Evolutionary conservation across 2,329 filamentous ascomycete genomes (phyloP).

Genomic region (Fusarium buxicola): DNA sequence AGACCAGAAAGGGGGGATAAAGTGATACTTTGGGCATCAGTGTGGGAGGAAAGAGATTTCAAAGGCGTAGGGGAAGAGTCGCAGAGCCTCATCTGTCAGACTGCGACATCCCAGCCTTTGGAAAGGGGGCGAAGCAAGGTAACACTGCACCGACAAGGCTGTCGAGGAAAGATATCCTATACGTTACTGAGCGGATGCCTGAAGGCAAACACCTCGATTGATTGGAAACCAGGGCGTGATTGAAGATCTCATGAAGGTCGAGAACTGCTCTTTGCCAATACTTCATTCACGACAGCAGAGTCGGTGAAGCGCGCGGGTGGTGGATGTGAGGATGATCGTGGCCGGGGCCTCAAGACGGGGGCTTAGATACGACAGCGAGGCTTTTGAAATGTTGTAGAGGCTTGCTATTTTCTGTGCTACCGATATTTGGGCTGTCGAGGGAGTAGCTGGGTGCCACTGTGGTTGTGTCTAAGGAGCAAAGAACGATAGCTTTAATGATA

Average conservation of each 20-base stretch:
- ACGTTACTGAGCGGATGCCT: not conserved
- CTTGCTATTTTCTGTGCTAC: too few species aligned
- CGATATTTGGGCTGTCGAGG: too few species aligned
- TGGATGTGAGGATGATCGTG: not conserved
- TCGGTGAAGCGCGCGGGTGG: not conserved
- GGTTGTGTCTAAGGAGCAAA: too few species aligned
- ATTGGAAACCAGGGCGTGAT: accelerated
- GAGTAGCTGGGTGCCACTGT: too few species aligned
- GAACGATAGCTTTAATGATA: too few species aligned
- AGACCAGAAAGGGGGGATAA: not conserved
- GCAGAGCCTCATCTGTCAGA: constrained; percentile 33
- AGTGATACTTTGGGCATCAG: constrained; percentile 6
- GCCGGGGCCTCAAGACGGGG: not conserved
- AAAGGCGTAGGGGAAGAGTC: not conserved
- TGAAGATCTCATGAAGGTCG: not conserved
- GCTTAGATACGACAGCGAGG: too few species aligned
- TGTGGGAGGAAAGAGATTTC: too few species aligned
- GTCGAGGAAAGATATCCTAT: accelerated
- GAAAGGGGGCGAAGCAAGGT: constrained; percentile 20
- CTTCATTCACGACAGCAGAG: not conserved
- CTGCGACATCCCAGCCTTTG: not conserved
- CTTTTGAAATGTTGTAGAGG: too few species aligned
- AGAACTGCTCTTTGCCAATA: not conserved
- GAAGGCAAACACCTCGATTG: accelerated
- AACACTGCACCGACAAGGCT: constrained; percentile 12